These are phyloP conservation scores for Turritis glabra DNA, from an alignment of 345 rosid species.

Conservation along the genomic window DNA sequence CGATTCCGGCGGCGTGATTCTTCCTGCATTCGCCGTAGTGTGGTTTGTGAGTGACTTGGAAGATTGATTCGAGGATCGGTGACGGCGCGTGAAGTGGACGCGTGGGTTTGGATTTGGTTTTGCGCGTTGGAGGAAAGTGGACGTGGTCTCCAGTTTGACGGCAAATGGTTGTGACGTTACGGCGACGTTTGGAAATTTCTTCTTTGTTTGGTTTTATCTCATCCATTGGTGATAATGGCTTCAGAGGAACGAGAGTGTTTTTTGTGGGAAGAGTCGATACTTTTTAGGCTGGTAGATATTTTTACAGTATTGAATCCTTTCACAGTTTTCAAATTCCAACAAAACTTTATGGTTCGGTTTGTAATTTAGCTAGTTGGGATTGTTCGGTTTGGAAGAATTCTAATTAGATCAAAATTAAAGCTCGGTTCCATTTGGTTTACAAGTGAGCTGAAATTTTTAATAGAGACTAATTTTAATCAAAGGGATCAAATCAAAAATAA, in stretches of 20 bases:
- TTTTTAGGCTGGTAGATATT: not conserved
- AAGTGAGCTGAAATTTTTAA: too few relatives aligned
- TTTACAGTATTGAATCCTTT: too few relatives aligned
- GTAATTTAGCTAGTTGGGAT: too few relatives aligned
- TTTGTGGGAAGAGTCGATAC: not conserved
- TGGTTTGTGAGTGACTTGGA: not conserved
- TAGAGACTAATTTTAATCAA: too few relatives aligned
- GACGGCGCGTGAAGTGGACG: conserved; percentile 19
- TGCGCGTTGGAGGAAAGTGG: conserved; percentile 23
- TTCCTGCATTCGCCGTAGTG: conserved; percentile 29
- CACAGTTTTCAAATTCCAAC: too few relatives aligned
- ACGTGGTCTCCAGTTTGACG: conserved; percentile 30
- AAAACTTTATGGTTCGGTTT: too few relatives aligned
- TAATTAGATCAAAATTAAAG: too few relatives aligned
- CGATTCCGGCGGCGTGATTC: conserved; percentile 18
- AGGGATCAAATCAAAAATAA: too few relatives aligned
- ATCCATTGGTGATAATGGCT: conserved; percentile 4
- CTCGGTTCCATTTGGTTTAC: too few relatives aligned
- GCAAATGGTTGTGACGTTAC: conserved; percentile 10
- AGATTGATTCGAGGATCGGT: conserved; percentile 5
- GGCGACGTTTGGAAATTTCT: not conserved
- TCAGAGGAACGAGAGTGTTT: not conserved
- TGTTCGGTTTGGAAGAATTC: too few relatives aligned
- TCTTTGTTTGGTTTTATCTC: not conserved
- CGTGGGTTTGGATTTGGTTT: not conserved